phyloP scores from a whole-genome alignment of 768 basidiomycete species.

The Pulveroboletus frians region DNA sequence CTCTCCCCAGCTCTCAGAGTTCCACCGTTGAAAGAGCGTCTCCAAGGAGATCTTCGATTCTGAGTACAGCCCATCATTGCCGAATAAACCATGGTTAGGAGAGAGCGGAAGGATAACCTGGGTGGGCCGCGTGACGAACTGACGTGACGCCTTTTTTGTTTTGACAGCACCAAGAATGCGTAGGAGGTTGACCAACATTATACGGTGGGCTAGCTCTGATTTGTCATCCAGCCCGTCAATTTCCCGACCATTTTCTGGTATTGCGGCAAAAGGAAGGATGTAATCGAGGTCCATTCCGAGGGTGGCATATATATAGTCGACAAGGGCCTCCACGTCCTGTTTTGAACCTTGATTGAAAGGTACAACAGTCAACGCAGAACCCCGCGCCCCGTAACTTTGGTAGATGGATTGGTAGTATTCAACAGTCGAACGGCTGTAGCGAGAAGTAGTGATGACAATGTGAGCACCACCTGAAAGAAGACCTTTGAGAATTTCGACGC shows the following conservation, averaged over 20 bases:
- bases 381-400: constrained; percentile 91
- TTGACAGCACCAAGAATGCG: constrained; percentile 97
- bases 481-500: constrained; percentile 95
- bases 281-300: constrained; percentile 97
- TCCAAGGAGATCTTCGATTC: constrained; percentile 98
- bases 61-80: constrained; percentile 95
- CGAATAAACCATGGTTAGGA: constrained; percentile 97
- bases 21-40: constrained; percentile 98
- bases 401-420: constrained; percentile 99
- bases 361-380: constrained; percentile 95
- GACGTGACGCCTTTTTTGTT: constrained; percentile 93
- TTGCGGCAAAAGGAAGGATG: constrained; percentile 96
- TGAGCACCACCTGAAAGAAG: constrained; percentile 94
- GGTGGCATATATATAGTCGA: constrained; percentile 96
- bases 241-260: constrained; percentile 98
- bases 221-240: constrained; percentile 96
- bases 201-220: constrained; percentile 95
- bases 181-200: constrained; percentile 97
- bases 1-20: constrained; percentile 97
- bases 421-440: constrained; percentile 91
- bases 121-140: constrained; percentile 96
- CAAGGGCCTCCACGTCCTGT: constrained; percentile 95
- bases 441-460: constrained; percentile 95
- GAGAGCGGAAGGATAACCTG: constrained; percentile 98
- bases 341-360: constrained; percentile 99